These are phyloP conservation scores for Eragrostis nindensis DNA, from an alignment of 176 grass and related monocot species.

Conservation along the genomic window DNA sequence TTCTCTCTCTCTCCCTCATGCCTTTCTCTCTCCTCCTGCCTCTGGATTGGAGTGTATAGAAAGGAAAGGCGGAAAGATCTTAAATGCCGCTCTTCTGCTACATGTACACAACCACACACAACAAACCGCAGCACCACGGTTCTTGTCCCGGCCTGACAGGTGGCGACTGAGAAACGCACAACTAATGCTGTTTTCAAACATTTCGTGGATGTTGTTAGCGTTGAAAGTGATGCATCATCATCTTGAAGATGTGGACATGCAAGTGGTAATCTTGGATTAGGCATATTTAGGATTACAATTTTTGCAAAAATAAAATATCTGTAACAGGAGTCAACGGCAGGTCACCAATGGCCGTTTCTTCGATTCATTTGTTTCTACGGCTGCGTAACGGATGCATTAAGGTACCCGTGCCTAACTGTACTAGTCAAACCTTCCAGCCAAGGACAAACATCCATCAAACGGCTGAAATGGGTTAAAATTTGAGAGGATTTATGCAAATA, in stretches of 20 bases:
- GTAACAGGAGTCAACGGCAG: conserved; percentile 27
- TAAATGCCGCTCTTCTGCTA: conserved; percentile 41
- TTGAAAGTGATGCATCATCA: conserved; percentile 12
- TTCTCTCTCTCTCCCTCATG: conserved; percentile 18
- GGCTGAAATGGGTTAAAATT: no score
- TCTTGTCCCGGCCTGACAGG: conserved; percentile 18
- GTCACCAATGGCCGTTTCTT: conserved; percentile 18
- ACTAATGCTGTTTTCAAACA: conserved; percentile 30
- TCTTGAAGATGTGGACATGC: background rate
- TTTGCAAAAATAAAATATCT: no score
- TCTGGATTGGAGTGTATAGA: conserved; percentile 53
- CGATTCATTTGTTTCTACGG: conserved; percentile 27
- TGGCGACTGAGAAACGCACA: conserved; percentile 24
- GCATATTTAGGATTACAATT: no score
- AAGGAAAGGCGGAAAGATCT: conserved; percentile 48
- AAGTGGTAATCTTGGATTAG: conserved; percentile 3
- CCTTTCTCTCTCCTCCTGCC: conserved; percentile 32
- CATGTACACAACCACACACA: conserved; percentile 41
- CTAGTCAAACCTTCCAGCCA: conserved; percentile 23
- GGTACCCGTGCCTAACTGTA: conserved; percentile 26
- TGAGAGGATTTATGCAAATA: no score
- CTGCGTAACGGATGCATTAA: conserved; percentile 17
- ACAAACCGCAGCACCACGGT: conserved; percentile 4
- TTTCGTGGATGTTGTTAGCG: conserved; percentile 1
- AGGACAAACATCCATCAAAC: conserved; percentile 19